Conservation (phyloP, 2,329 filamentous ascomycete species). For the Calonectria multiphialidica region DNA sequence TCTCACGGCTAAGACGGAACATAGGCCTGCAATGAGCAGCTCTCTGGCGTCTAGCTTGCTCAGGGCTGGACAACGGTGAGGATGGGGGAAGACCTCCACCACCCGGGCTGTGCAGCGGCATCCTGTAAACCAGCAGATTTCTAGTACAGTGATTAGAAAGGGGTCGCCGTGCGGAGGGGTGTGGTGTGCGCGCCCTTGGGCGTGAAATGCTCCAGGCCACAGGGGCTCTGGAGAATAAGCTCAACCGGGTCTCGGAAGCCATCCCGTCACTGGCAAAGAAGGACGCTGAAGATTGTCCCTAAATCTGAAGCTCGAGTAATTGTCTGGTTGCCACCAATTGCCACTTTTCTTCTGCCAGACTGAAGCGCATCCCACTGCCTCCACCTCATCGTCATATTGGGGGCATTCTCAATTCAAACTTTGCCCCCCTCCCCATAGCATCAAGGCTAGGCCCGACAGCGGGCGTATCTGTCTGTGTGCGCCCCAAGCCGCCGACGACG, state of each 20-base stretch:
- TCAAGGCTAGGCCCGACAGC: constrained; percentile 11
- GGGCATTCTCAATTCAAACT: constrained; percentile 7
- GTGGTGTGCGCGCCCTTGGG: neutral
- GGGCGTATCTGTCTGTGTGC: neutral
- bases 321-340: neutral
- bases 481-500: neutral
- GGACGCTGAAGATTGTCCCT: neutral
- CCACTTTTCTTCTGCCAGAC: neutral
- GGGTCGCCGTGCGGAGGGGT: neutral
- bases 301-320: constrained; percentile 3
- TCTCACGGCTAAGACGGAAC: constrained; percentile 30
- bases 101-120: constrained; percentile 20
- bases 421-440: neutral
- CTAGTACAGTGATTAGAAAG: neutral
- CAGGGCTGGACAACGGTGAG: constrained; percentile 24
- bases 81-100: constrained; percentile 20
- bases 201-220: constrained; percentile 3
- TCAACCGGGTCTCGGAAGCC: constrained; percentile 16
- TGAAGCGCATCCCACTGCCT: neutral
- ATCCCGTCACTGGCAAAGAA: neutral
- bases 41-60: constrained; percentile 18
- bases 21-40: neutral
- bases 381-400: neutral
- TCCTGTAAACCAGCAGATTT: constrained; percentile 20
- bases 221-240: constrained; percentile 6